Base-by-base conservation (phyloP, 805 yeast genomes). In the Ogataea thermomethanolica region DNA sequence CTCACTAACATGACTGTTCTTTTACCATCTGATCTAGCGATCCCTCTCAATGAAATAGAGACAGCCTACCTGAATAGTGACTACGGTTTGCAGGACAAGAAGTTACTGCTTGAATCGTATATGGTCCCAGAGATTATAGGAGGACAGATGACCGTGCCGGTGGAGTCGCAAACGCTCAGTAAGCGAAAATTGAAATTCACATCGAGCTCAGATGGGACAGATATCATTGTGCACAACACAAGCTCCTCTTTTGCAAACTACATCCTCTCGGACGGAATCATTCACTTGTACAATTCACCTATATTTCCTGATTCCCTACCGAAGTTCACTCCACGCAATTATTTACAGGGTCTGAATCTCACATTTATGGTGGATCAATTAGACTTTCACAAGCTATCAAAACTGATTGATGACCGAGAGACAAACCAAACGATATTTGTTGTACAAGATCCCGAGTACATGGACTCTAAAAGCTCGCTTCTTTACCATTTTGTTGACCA, bases 361-460 rank as follows among this genome's bases (percentile, higher is more conserved):
- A 67, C 81, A 2, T 68, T 68, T 21, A 79, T 86, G 56, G 90
- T 85, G 5, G 71, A 74, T n/a, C 95, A 87, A 51, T 49, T 87
- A 11, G 67, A 76, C 31, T 74, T 85, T 38, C 73, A 89, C 43
- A 71, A 74, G 9, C 60, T 87, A 13, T 61, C 67, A 2, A 46
- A 71, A 31, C 60, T 86, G 34, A 73, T 90, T 12, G 82, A 79
- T 39, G 79, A 81, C 25, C 51, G 63, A 2, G 56, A 69, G 0
- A 24, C 60, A 0, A 65, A 72, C 21, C 84, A 79, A 53, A 83
- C 95, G 0, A 66, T 90, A 1, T 75, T 90, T 39, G 67, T 87
- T 7, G 46, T 49, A 11, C 69, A 76, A 1, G 56, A 52, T 25
- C 53, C 66, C 8, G 68, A 66, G 33, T 33, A 43, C 6, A 29